Evolutionary conservation across 129 eudicot species (phyloP).

Genomic region (Apium graveolens): DNA sequence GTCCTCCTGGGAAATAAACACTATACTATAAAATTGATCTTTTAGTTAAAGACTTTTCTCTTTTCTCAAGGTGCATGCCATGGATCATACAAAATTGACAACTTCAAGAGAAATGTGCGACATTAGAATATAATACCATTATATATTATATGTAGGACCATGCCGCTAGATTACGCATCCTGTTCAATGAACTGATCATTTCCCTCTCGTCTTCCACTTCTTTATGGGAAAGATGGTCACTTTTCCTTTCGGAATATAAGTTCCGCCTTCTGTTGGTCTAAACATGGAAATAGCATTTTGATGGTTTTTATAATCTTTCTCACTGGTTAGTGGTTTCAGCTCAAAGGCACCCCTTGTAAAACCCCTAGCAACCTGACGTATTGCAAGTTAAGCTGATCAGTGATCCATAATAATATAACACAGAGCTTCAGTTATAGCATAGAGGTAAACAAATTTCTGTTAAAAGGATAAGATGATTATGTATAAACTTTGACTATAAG

Average conservation of each 20-base stretch:
- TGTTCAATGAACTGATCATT: slow-evolving; percentile 17
- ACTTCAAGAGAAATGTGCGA: not conserved
- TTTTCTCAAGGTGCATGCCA: not conserved
- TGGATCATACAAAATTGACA: slow-evolving; percentile 1
- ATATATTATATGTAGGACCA: not conserved
- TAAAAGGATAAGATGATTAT: not conserved
- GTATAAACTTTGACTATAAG: not conserved
- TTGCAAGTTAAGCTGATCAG: not conserved
- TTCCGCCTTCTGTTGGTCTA: slow-evolving; percentile 25
- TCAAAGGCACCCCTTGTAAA: slow-evolving; percentile 73
- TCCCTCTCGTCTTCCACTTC: slow-evolving; percentile 61
- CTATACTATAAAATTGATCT: not conserved
- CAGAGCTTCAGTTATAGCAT: not conserved
- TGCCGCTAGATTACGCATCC: not conserved
- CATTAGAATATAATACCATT: not conserved
- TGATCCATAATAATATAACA: not conserved
- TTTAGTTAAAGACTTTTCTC: not conserved
- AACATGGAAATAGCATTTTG: slow-evolving; percentile 30
- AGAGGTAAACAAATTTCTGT: not conserved
- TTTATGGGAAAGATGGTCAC: slow-evolving; percentile 63
- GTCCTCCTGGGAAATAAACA: not conserved
- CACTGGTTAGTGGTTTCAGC: slow-evolving; percentile 53
- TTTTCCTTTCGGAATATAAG: slow-evolving; percentile 29
- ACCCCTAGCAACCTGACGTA: slow-evolving; percentile 71
- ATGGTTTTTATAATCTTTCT: slow-evolving; percentile 34